Conservation (phyloP, 2,329 filamentous ascomycete genomes). For the Talaromyces funiculosus region DNA sequence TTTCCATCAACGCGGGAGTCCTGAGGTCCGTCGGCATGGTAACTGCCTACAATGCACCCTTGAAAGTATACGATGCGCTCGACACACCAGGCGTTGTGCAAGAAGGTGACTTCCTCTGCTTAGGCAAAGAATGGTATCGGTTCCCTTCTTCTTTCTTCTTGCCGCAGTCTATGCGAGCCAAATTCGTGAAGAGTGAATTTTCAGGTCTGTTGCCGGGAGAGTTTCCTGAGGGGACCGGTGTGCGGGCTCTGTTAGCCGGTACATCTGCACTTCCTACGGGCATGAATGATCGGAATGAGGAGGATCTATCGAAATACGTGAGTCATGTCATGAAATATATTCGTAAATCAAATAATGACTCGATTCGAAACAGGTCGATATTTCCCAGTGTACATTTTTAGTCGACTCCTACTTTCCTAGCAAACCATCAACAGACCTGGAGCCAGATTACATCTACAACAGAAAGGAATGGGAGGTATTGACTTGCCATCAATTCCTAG, state of each 20-base stretch:
- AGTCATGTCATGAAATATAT: constrained; percentile 23
- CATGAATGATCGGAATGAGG: constrained; percentile 87
- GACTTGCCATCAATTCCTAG: constrained; percentile 72
- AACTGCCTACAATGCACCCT: constrained; percentile 76
- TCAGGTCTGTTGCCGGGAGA: constrained; percentile 82
- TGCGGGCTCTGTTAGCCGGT: constrained; percentile 71
- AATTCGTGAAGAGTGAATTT: constrained; percentile 89
- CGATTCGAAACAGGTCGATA: constrained; percentile 49
- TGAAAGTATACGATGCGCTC: constrained; percentile 53
- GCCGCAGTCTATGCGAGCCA: constrained; percentile 73
- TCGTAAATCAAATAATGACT: neutral
- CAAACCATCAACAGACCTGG: constrained; percentile 55
- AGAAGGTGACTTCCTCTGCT: constrained; percentile 68
- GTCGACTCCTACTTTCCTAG: constrained; percentile 78
- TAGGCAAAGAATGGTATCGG: constrained; percentile 97
- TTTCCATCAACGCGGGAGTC: constrained; percentile 61
- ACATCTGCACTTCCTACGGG: constrained; percentile 75
- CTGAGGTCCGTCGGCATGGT: constrained; percentile 71
- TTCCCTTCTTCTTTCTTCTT: constrained; percentile 92
- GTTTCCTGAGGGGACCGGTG: constrained; percentile 67
- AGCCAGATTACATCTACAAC: constrained; percentile 76
- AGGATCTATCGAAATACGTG: constrained; percentile 82
- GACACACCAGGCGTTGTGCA: constrained; percentile 48
- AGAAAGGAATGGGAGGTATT: constrained; percentile 70
- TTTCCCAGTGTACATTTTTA: constrained; percentile 71